phyloP scores from a whole-genome alignment of 2,329 filamentous ascomycete genomes.

The Exophiala sideris region DNA sequence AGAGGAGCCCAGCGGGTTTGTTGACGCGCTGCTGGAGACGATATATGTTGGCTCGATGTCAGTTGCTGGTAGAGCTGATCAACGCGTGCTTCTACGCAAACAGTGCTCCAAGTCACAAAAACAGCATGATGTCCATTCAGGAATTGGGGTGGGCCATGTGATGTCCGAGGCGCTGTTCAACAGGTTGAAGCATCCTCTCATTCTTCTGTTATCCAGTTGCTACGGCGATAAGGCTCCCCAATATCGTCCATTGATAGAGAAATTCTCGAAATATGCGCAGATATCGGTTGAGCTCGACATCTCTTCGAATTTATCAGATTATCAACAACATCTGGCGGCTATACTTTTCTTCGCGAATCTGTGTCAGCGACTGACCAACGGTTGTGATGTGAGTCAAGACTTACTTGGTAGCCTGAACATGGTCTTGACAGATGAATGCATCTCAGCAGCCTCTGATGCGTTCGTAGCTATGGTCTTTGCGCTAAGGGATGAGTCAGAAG shows the following conservation, averaged over 20 bases:
- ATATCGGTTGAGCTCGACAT: constrained; percentile 7
- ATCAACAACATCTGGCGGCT: constrained; percentile 6
- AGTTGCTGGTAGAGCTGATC: background rate
- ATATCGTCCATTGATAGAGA: background rate
- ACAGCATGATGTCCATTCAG: background rate
- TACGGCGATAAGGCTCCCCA: background rate
- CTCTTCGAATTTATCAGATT: background rate
- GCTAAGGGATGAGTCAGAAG: background rate
- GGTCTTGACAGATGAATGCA: background rate
- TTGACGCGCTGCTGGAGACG: background rate
- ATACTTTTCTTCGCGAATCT: constrained; percentile 11
- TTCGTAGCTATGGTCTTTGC: background rate
- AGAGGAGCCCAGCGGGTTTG: background rate
- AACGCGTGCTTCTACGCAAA: background rate
- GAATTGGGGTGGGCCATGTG: no score
- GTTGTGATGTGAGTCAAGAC: background rate
- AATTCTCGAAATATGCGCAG: constrained; percentile 7
- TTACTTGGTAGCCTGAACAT: constrained; percentile 6
- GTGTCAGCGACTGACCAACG: background rate
- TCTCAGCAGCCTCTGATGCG: background rate
- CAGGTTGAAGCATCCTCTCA: constrained; percentile 1
- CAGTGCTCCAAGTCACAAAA: no score
- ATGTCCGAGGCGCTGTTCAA: background rate
- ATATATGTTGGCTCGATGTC: background rate
- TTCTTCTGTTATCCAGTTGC: background rate